Percentiles rank a stretch among this genome's conserved stretches.
Conservation (phyloP, 768 basidiomycete species). For the Lactarius hengduanensis region DNA sequence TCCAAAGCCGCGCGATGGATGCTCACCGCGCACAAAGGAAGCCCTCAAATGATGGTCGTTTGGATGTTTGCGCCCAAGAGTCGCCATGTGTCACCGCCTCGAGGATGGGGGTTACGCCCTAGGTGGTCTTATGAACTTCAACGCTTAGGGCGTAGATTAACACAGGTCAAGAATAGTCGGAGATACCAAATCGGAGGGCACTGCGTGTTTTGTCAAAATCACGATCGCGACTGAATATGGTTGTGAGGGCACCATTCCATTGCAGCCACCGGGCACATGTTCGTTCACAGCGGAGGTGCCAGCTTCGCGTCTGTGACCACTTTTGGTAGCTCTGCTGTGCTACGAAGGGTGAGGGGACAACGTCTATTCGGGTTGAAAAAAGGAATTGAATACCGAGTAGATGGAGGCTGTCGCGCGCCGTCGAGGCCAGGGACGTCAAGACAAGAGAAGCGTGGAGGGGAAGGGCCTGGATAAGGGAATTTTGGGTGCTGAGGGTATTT, state of each 20-base stretch:
- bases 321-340: background rate
- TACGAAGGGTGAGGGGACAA: background rate
- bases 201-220: background rate
- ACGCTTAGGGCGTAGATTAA: conserved; percentile 8
- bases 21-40: background rate
- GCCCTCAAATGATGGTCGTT: background rate
- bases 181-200: too few species aligned
- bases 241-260: background rate
- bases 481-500: background rate
- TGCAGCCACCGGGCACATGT: background rate
- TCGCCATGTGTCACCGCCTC: background rate
- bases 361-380: conserved; percentile 1
- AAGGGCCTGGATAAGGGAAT: background rate
- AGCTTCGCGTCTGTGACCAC: background rate
- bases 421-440: conserved; percentile 3
- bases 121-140: background rate
- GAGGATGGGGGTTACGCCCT: conserved; percentile 2
- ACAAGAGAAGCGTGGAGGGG: background rate
- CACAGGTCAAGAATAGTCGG: background rate
- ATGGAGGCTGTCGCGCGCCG: background rate
- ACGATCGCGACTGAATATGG: background rate
- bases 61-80: background rate
- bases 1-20: background rate
- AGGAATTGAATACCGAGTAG: background rate
- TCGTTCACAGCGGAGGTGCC: background rate